These are phyloP conservation scores for Yamadazyma blattariae DNA, from an alignment of 1,139 yeast genomes.

Conservation along the genomic window DNA sequence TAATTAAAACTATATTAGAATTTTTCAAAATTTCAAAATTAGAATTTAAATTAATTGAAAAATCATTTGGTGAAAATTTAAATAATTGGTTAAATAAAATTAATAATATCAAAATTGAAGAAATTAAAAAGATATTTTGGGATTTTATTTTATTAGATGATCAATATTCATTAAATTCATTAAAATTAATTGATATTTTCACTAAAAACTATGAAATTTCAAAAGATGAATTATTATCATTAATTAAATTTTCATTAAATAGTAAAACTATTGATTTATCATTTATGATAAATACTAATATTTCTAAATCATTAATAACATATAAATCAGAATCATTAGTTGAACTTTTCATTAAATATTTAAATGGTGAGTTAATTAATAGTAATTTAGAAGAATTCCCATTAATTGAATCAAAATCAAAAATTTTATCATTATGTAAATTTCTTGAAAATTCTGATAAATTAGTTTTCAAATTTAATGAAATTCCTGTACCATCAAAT, in stretches of 20 bases:
- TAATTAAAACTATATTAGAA: conserved; percentile 32
- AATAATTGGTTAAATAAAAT: conserved; percentile 31
- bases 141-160: conserved; percentile 36
- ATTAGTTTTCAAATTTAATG: conserved; percentile 33
- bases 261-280: conserved; percentile 45
- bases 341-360: conserved; percentile 29
- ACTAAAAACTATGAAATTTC: conserved; percentile 24
- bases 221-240: conserved; percentile 29
- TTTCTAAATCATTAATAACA: conserved; percentile 29
- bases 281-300: conserved; percentile 42
- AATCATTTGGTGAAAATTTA: conserved; percentile 37
- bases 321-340: conserved; percentile 23
- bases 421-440: conserved; percentile 42
- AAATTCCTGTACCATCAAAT: conserved; percentile 35
- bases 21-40: conserved; percentile 30
- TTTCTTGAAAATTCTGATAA: conserved; percentile 30
- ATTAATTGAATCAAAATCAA: conserved; percentile 28
- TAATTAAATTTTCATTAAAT: conserved; percentile 36
- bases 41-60: conserved; percentile 34
- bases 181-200: conserved; percentile 35
- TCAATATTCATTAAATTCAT: conserved; percentile 26
- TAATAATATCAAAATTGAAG: conserved; percentile 27
- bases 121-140: conserved; percentile 37
- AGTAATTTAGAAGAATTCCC: conserved; percentile 23
- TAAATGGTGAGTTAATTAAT: conserved; percentile 31